Conservation (phyloP, 306 rosid genomes). For the Sphenostylis stenocarpa region DNA sequence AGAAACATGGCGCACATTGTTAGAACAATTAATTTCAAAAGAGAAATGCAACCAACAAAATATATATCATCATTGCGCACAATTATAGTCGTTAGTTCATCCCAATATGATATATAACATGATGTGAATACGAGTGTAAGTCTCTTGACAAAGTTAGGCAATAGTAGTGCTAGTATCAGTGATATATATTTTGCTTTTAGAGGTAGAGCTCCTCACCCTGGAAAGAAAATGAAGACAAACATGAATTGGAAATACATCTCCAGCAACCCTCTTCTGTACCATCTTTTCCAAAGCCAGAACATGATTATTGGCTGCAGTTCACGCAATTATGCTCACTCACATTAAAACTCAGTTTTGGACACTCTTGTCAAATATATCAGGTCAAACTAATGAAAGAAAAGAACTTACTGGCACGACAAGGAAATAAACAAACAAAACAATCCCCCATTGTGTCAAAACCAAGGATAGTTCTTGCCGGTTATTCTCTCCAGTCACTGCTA, state of each 20-base stretch:
- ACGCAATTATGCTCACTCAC: not conserved
- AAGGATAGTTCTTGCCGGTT: slow-evolving; percentile 49
- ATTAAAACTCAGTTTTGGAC: not conserved
- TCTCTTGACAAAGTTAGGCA: too few relatives aligned
- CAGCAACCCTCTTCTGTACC: slow-evolving; percentile 72
- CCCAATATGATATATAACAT: not conserved
- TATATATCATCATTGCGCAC: not conserved
- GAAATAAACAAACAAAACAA: slow-evolving; percentile 68
- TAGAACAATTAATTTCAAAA: not conserved
- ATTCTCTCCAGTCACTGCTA: slow-evolving; percentile 77
- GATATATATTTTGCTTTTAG: not conserved
- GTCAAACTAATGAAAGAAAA: not conserved
- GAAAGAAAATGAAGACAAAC: slow-evolving; percentile 91
- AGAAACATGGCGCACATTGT: not conserved
- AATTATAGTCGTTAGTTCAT: not conserved
- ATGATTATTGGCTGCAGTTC: slow-evolving; percentile 75
- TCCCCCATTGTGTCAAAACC: slow-evolving; percentile 59
- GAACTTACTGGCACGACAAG: slow-evolving; percentile 66
- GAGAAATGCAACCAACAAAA: not conserved
- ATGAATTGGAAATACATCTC: slow-evolving; percentile 90
- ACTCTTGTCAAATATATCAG: not conserved
- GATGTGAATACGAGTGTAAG: too few relatives aligned
- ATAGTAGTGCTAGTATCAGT: not conserved
- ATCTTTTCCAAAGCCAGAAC: slow-evolving; percentile 90
- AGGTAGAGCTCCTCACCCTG: slow-evolving; percentile 56